Percentiles rank a stretch among this genome's conserved stretches.
These are phyloP conservation scores for Zymoseptoria ardabiliae DNA, from an alignment of 2,329 filamentous ascomycete species.

Conservation along the genomic window DNA sequence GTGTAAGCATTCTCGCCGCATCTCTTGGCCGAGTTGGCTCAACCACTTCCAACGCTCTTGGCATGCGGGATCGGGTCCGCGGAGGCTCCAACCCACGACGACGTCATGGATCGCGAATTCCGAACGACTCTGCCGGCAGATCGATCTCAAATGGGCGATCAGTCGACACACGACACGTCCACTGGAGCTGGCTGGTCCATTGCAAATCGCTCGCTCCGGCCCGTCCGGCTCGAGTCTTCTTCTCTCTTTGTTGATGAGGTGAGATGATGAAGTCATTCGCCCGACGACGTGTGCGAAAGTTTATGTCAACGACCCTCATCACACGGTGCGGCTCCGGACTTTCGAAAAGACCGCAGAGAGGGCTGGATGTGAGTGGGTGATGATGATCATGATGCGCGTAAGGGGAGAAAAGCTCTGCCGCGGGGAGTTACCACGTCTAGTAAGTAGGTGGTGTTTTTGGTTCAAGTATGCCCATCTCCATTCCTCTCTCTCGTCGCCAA, in stretches of 20 bases:
- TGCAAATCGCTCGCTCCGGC: not conserved
- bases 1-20: not conserved
- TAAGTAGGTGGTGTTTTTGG: not conserved
- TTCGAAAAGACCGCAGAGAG: not conserved
- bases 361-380: not conserved
- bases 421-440: not conserved
- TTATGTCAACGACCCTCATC: no score
- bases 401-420: not conserved
- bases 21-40: not conserved
- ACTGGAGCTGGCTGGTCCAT: not conserved
- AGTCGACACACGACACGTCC: not conserved
- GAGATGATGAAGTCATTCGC: not conserved
- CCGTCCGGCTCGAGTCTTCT: not conserved
- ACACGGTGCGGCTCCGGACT: not conserved
- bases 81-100: not conserved
- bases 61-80: no score
- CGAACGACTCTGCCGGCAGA: not conserved
- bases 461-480: not conserved
- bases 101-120: not conserved
- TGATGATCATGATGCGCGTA: not conserved
- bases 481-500: not conserved
- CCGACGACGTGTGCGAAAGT: no score
- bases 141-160: not conserved
- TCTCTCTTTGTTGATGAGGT: not conserved
- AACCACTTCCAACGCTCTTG: not conserved